Evolutionary conservation across 768 basidiomycete species (phyloP).

Genomic region (Russula foetens): DNA sequence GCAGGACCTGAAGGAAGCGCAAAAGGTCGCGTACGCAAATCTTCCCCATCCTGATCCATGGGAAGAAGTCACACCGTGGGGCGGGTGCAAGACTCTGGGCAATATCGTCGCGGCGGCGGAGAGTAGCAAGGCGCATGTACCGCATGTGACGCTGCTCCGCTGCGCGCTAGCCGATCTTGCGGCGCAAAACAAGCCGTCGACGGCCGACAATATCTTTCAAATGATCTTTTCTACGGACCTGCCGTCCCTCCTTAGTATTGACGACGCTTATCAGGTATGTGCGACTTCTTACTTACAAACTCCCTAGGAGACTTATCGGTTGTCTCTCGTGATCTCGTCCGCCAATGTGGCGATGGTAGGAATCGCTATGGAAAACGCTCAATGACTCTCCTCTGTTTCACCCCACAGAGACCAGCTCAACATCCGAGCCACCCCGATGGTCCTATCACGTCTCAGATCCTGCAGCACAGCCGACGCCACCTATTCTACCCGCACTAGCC

Average conservation of each 20-base stretch:
- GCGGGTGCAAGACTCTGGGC: slow-evolving; percentile 39
- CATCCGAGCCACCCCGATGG: slow-evolving; percentile 29
- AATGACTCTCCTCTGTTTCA: slow-evolving; percentile 43
- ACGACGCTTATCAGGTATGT: slow-evolving; percentile 46
- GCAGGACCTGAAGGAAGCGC: slow-evolving; percentile 45
- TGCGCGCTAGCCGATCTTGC: slow-evolving; percentile 49
- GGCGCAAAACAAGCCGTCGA: slow-evolving; percentile 34
- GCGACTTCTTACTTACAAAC: not conserved
- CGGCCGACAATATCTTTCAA: slow-evolving; percentile 52
- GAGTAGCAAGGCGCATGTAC: slow-evolving; percentile 27
- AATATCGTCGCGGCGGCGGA: slow-evolving; percentile 27
- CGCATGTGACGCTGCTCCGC: slow-evolving; percentile 50
- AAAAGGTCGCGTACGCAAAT: slow-evolving; percentile 45
- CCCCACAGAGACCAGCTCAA: slow-evolving; percentile 17
- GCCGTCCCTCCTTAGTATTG: slow-evolving; percentile 49
- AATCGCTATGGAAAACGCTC: slow-evolving; percentile 53
- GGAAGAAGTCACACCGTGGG: slow-evolving; percentile 40
- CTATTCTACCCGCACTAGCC: slow-evolving; percentile 19
- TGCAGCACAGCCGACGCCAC: slow-evolving; percentile 24
- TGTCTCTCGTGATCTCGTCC: not conserved
- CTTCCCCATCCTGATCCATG: slow-evolving; percentile 47
- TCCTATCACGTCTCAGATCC: slow-evolving; percentile 29
- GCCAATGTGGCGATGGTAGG: slow-evolving; percentile 25
- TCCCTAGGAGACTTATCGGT: too few species aligned
- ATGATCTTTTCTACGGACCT: slow-evolving; percentile 45